Evolutionary conservation across 306 rosid genomes (phyloP).

Genomic region (Prunus dulcis): DNA sequence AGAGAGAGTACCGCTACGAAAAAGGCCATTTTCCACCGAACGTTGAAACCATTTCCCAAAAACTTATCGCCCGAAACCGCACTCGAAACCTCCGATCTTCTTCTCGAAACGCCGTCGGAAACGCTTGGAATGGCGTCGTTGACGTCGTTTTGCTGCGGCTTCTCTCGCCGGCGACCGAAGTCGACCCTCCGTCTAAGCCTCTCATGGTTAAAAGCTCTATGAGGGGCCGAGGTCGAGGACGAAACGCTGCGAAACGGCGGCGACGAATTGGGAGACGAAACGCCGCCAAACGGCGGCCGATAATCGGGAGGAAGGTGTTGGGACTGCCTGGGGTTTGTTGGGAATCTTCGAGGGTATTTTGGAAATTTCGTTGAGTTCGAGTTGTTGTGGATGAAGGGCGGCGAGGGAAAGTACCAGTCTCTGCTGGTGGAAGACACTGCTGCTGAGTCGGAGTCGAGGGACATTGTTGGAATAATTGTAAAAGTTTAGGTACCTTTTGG

Average conservation of each 20-base stretch:
- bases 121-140: background rate
- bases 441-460: slow-evolving; percentile 45
- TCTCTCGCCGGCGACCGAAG: slow-evolving; percentile 30
- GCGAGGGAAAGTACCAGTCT: slow-evolving; percentile 86
- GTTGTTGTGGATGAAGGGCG: slow-evolving; percentile 38
- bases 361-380: slow-evolving; percentile 24
- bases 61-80: slow-evolving; percentile 27
- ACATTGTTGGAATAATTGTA: slow-evolving; percentile 19
- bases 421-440: slow-evolving; percentile 36
- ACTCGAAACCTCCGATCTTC: slow-evolving; percentile 21
- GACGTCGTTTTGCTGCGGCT: background rate
- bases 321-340: slow-evolving; percentile 36
- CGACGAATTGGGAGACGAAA: background rate
- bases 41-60: background rate
- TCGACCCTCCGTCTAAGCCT: slow-evolving; percentile 48
- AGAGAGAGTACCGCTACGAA: slow-evolving; percentile 28
- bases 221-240: slow-evolving; percentile 8
- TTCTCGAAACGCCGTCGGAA: slow-evolving; percentile 4
- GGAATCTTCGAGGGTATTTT: slow-evolving; percentile 45
- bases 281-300: background rate
- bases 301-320: slow-evolving; percentile 14
- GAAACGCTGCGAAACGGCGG: slow-evolving; percentile 14
- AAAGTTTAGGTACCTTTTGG: background rate
- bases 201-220: slow-evolving; percentile 22
- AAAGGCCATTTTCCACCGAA: slow-evolving; percentile 43